phyloP scores from a whole-genome alignment of 768 basidiomycete genomes.

The Boletus tylopilopsis region DNA sequence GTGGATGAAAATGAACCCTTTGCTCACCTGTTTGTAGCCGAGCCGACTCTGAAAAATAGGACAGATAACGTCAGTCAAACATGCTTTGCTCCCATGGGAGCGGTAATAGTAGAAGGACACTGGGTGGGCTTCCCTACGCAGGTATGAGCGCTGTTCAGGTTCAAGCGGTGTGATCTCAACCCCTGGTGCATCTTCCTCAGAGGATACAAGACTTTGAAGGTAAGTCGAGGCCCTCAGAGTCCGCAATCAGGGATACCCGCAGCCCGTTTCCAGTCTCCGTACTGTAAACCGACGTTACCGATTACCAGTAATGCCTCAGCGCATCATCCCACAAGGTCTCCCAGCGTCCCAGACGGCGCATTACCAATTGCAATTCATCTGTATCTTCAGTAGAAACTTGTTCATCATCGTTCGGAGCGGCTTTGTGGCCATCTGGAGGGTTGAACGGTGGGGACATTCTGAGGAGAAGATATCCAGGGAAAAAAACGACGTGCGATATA shows the following conservation, averaged over 20 bases:
- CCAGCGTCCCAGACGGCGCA: conserved; percentile 26
- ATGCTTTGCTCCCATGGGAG: conserved; percentile 36
- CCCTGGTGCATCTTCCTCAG: conserved; percentile 41
- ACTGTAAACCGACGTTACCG: conserved; percentile 73
- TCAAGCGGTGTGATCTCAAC: conserved; percentile 97
- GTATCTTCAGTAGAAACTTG: conserved; percentile 32
- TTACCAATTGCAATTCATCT: conserved; percentile 60
- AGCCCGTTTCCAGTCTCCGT: conserved; percentile 71
- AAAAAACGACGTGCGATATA: conserved; percentile 22
- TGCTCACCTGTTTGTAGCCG: conserved; percentile 72
- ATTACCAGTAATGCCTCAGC: conserved; percentile 36
- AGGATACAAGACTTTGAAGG: conserved; percentile 10
- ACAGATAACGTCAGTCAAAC: conserved; percentile 46
- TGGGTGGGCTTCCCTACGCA: conserved; percentile 93
- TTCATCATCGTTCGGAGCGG: conserved; percentile 22
- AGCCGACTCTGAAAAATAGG: conserved; percentile 54
- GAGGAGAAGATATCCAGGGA: background rate
- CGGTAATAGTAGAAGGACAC: conserved; percentile 49
- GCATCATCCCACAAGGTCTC: conserved; percentile 30
- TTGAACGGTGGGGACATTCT: conserved; percentile 23
- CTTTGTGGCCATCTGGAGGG: conserved; percentile 7
- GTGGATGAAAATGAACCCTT: background rate
- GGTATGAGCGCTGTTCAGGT: conserved; percentile 97
- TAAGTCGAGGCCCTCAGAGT: conserved; percentile 15
- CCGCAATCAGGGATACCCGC: conserved; percentile 76